Evolutionary conservation across 192 early-diverging fungal species (phyloP).

Genomic region (Coemansia sp.): DNA sequence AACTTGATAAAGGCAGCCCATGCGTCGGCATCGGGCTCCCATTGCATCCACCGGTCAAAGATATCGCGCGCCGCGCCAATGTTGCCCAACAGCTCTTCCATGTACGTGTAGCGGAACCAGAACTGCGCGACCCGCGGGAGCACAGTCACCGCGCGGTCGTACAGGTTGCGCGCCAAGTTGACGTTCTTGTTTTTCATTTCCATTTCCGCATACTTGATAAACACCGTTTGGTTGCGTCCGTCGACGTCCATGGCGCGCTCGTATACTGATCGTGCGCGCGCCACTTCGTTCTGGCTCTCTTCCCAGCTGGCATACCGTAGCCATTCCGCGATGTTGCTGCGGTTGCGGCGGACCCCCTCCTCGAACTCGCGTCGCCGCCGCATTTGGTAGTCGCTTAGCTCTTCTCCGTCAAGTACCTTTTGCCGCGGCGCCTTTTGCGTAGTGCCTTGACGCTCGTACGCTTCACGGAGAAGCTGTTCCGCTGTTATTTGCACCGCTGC

Average conservation of each 20-base stretch:
- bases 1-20: slow-evolving; percentile 96
- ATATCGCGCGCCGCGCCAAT: slow-evolving; percentile 83
- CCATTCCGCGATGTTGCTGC: slow-evolving; percentile 86
- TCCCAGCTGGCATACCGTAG: slow-evolving; percentile 97
- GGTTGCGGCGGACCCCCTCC: slow-evolving; percentile 82
- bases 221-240: slow-evolving; percentile 79
- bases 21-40: slow-evolving; percentile 90
- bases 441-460: slow-evolving; percentile 76
- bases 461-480: slow-evolving; percentile 96
- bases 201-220: slow-evolving; percentile 93
- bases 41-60: slow-evolving; percentile 99
- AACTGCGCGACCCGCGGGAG: slow-evolving; percentile 83
- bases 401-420: slow-evolving; percentile 92
- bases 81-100: slow-evolving; percentile 97
- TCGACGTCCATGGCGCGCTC: slow-evolving; percentile 94
- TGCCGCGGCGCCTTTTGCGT: slow-evolving; percentile 64
- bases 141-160: slow-evolving; percentile 86
- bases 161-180: slow-evolving; percentile 89
- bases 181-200: slow-evolving; percentile 98
- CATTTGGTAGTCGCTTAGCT: slow-evolving; percentile 86
- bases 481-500: slow-evolving; percentile 98
- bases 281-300: slow-evolving; percentile 83
- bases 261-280: slow-evolving; percentile 82
- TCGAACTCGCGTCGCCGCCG: slow-evolving; percentile 94
- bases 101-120: slow-evolving; percentile 96